Percentiles rank a stretch among this genome's conserved stretches.
These are phyloP conservation scores for Neofusicoccum ribis DNA, from an alignment of 2,329 filamentous ascomycete species.

Conservation along the genomic window DNA sequence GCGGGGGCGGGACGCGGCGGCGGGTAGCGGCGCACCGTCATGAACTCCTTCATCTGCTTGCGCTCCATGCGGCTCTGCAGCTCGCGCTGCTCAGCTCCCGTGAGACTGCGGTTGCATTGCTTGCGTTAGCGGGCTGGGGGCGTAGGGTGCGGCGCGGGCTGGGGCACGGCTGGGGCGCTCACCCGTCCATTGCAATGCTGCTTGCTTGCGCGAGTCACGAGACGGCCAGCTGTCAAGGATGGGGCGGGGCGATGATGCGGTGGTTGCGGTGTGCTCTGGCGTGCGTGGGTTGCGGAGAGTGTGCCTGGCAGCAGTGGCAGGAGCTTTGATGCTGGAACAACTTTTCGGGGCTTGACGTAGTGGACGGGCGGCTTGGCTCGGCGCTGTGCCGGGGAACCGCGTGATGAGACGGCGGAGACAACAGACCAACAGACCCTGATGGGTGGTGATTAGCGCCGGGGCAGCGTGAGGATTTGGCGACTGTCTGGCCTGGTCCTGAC, in stretches of 20 bases:
- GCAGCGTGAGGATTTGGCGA: background rate
- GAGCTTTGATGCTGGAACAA: conserved; percentile 15
- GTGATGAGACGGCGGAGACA: conserved; percentile 4
- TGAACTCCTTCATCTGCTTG: conserved; percentile 99
- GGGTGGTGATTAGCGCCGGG: conserved; percentile 2
- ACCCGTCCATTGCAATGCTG: conserved; percentile 26
- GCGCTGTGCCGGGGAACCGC: conserved; percentile 9
- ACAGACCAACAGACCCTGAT: conserved; percentile 12
- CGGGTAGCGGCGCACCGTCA: conserved; percentile 70
- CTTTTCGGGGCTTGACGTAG: conserved; percentile 18
- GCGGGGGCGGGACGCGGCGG: background rate
- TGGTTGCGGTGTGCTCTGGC: conserved; percentile 2
- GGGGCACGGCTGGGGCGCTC: conserved; percentile 11
- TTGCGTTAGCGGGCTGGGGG: conserved; percentile 1
- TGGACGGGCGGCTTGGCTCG: background rate
- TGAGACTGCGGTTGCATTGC: conserved; percentile 57
- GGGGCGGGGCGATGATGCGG: conserved; percentile 4
- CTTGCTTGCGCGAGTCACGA: conserved; percentile 13
- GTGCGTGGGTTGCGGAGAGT: background rate
- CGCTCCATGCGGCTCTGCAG: conserved; percentile 93
- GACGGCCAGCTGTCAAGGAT: conserved; percentile 1
- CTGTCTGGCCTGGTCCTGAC: background rate
- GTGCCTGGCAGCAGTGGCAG: background rate
- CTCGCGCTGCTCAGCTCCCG: conserved; percentile 80
- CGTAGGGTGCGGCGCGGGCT: background rate